A percentile compares a stretch with the other conserved stretches of the same genome.
phyloP scores from a whole-genome alignment of 2,329 filamentous ascomycete genomes.

The Fonsecaea pugnacius region DNA sequence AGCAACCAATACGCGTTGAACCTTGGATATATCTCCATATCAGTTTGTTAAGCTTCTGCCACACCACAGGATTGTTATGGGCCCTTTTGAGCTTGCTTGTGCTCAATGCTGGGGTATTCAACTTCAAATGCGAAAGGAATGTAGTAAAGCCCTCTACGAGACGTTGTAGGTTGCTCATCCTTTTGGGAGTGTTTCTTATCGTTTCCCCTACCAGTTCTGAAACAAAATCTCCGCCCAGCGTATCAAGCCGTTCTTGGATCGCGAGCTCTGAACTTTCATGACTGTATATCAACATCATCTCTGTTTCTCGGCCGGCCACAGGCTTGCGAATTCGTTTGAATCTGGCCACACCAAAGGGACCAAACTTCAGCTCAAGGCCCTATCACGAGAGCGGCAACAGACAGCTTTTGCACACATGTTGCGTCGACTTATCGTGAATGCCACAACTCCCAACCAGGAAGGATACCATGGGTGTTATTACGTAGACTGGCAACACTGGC shows the following conservation, averaged over 20 bases:
- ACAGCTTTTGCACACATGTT: constrained; percentile 45
- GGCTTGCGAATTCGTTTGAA: constrained; percentile 53
- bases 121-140: constrained; percentile 27
- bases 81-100: constrained; percentile 50
- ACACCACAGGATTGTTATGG: constrained; percentile 16
- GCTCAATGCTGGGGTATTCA: constrained; percentile 51
- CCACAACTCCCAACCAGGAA: constrained; percentile 50
- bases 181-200: constrained; percentile 36
- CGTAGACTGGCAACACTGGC: constrained; percentile 53
- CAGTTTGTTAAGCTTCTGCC: constrained; percentile 44
- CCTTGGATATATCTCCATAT: constrained; percentile 49
- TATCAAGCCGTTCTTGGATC: constrained; percentile 25
- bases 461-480: constrained; percentile 58
- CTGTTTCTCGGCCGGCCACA: constrained; percentile 46
- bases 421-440: constrained; percentile 57
- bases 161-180: constrained; percentile 45
- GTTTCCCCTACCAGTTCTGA: constrained; percentile 38
- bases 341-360: constrained; percentile 54
- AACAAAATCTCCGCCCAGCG: constrained; percentile 24
- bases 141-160: constrained; percentile 42
- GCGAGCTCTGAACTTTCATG: constrained; percentile 39
- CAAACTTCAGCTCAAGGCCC: constrained; percentile 38
- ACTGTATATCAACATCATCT: constrained; percentile 46
- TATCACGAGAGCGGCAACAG: constrained; percentile 38
- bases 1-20: constrained; percentile 48